These are phyloP conservation scores for Boletus huronensis DNA, from an alignment of 768 basidiomycete genomes.

Conservation along the genomic window DNA sequence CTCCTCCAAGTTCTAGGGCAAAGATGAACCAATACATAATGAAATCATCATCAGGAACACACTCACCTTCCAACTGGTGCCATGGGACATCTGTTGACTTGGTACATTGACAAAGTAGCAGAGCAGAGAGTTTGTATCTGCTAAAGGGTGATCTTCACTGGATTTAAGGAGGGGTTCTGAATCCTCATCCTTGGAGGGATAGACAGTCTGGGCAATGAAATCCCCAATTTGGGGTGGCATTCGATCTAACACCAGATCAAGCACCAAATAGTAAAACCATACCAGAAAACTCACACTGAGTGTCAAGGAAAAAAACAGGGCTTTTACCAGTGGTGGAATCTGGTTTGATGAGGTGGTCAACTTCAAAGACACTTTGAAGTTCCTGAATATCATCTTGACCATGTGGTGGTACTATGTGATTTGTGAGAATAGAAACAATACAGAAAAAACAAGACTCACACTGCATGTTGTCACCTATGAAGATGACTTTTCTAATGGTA, in stretches of 20 bases:
- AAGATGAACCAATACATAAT: not conserved
- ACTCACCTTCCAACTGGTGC: slow-evolving; percentile 41
- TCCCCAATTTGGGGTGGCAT: slow-evolving; percentile 80
- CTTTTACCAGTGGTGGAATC: slow-evolving; percentile 21
- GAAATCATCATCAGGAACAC: not conserved
- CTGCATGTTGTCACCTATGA: slow-evolving; percentile 68
- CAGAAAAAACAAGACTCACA: slow-evolving; percentile 39
- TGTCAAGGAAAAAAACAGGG: slow-evolving; percentile 56
- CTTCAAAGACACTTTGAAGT: slow-evolving; percentile 75
- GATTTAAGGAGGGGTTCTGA: slow-evolving; percentile 45
- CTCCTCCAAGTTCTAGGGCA: slow-evolving; percentile 58
- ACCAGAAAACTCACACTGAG: slow-evolving; percentile 56
- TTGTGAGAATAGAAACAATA: slow-evolving; percentile 27
- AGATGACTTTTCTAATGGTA: slow-evolving; percentile 50
- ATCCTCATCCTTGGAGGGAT: slow-evolving; percentile 43
- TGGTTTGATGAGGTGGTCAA: slow-evolving; percentile 49
- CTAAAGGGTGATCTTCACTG: slow-evolving; percentile 45
- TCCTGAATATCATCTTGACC: slow-evolving; percentile 65
- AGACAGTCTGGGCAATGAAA: slow-evolving; percentile 67
- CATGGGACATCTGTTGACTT: slow-evolving; percentile 34
- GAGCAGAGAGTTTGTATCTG: slow-evolving; percentile 36
- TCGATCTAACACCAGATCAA: slow-evolving; percentile 49
- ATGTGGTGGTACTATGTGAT: slow-evolving; percentile 67
- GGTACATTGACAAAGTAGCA: slow-evolving; percentile 65
- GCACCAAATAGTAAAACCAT: not conserved